Percentiles rank a stretch among this genome's conserved stretches.
phyloP scores from a whole-genome alignment of 345 rosid genomes.

The Eucalyptus cloeziana region DNA sequence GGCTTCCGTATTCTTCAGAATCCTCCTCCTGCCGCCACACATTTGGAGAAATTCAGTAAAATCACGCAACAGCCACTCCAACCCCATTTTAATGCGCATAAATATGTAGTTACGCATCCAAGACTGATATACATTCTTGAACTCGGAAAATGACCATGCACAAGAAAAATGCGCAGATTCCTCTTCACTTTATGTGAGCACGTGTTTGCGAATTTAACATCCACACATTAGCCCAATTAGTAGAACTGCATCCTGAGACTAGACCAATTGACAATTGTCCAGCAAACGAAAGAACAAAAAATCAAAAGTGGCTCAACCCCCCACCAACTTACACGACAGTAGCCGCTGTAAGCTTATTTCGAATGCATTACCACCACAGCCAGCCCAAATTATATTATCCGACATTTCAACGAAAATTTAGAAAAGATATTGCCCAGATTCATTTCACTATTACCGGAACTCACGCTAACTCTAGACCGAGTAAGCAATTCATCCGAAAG shows the following conservation, averaged over 20 bases:
- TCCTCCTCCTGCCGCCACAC: constrained; percentile 58
- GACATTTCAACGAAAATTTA: background rate
- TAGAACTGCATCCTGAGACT: background rate
- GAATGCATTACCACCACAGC: background rate
- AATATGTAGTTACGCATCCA: background rate
- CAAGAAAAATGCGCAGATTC: background rate
- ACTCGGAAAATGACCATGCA: background rate
- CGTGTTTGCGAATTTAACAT: background rate
- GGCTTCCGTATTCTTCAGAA: constrained; percentile 84
- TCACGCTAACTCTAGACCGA: background rate
- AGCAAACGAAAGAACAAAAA: background rate
- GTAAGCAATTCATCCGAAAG: background rate
- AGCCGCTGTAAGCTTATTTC: background rate
- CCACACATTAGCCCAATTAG: background rate
- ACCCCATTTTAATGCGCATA: background rate
- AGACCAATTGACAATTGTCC: background rate
- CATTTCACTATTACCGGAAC: background rate
- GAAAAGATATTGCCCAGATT: background rate
- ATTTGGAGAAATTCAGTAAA: background rate
- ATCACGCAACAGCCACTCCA: background rate
- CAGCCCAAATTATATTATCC: background rate
- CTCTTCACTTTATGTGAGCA: background rate
- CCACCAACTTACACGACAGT: background rate
- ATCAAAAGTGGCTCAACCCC: background rate
- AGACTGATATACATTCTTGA: background rate